phyloP scores from a whole-genome alignment of 2,329 filamentous ascomycete species.

The Venturia aucupariae region DNA sequence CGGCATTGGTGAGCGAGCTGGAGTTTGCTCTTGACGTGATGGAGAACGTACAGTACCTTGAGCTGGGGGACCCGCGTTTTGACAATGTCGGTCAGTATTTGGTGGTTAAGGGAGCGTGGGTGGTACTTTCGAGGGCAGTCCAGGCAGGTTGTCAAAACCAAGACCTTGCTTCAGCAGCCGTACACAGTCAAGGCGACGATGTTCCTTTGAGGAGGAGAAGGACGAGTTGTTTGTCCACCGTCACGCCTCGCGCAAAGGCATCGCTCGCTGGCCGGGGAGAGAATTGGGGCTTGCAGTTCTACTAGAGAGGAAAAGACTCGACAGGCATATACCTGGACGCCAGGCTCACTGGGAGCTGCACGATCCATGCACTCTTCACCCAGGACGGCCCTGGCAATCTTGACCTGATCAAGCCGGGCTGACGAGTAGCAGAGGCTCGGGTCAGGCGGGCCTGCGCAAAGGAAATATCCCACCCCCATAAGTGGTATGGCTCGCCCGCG shows the following conservation, averaged over 20 bases:
- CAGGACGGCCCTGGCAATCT: background rate
- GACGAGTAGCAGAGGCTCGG: background rate
- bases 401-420: background rate
- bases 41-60: background rate
- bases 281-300: background rate
- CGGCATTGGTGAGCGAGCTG: background rate
- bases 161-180: background rate
- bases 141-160: background rate
- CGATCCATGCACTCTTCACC: conserved; percentile 1
- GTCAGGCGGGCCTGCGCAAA: background rate
- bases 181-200: background rate
- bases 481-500: conserved; percentile 1
- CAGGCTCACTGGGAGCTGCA: background rate
- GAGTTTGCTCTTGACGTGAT: background rate
- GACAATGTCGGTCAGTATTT: background rate
- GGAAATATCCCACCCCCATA: background rate
- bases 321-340: background rate
- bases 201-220: background rate
- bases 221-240: background rate
- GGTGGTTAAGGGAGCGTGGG: background rate
- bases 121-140: background rate
- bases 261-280: background rate
- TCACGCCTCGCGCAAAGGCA: background rate
- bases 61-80: background rate
- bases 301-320: background rate